These are phyloP conservation scores for Capronia coronata DNA, from an alignment of 2,329 filamentous ascomycete species.

Conservation along the genomic window DNA sequence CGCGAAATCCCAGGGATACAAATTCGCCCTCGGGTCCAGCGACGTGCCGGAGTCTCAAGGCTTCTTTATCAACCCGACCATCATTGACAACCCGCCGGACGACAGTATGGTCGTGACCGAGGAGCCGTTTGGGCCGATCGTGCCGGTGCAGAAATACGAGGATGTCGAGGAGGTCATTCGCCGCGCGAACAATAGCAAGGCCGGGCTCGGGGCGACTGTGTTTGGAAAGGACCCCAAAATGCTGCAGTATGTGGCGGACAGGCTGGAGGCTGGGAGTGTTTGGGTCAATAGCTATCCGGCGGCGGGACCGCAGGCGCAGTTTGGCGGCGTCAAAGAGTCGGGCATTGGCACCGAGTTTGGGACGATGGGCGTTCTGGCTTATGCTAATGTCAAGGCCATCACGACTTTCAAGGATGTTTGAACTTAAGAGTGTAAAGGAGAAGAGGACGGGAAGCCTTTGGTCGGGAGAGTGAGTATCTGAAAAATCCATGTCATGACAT, in stretches of 20 bases:
- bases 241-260: constrained; percentile 42
- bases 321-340: constrained; percentile 59
- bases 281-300: constrained; percentile 55
- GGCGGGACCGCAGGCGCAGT: constrained; percentile 64
- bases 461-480: neutral
- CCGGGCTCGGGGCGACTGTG: constrained; percentile 46
- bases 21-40: constrained; percentile 47
- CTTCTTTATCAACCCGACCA: constrained; percentile 46
- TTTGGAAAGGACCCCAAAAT: constrained; percentile 47
- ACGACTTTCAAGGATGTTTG: constrained; percentile 2
- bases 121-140: constrained; percentile 49
- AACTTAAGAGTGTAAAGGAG: neutral
- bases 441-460: too few relatives aligned
- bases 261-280: constrained; percentile 45
- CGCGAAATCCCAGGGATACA: constrained; percentile 49
- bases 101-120: constrained; percentile 31
- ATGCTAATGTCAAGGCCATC: constrained; percentile 16
- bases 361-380: constrained; percentile 12
- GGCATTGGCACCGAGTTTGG: constrained; percentile 48
- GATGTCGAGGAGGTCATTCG: constrained; percentile 43
- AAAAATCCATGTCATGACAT: too few relatives aligned
- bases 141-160: constrained; percentile 44
- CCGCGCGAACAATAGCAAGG: constrained; percentile 47
- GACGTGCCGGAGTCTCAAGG: constrained; percentile 37
- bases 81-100: constrained; percentile 36